phyloP scores from a whole-genome alignment of 2,329 filamentous ascomycete species.

The Myriosclerotinia duriaeana region DNA sequence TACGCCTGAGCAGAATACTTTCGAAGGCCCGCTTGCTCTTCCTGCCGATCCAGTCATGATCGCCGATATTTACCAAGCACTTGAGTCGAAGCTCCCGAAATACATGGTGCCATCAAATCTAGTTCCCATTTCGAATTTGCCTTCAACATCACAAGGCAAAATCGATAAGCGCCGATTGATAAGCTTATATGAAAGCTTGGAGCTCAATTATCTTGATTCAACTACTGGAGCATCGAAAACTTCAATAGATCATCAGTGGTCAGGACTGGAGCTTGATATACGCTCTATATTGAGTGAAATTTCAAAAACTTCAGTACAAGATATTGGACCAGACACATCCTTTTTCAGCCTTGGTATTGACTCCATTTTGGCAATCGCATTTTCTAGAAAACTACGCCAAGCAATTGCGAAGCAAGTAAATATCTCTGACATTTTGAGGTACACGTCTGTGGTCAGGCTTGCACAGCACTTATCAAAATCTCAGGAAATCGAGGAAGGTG shows the following conservation, averaged over 20 bases:
- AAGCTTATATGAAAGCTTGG: conserved; percentile 49
- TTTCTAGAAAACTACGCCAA: conserved; percentile 58
- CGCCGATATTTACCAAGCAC: conserved; percentile 51
- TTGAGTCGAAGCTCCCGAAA: conserved; percentile 58
- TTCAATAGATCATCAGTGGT: conserved; percentile 46
- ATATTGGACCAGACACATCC: conserved; percentile 64
- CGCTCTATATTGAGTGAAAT: conserved; percentile 43
- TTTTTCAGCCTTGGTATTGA: conserved; percentile 80
- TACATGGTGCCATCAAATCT: conserved; percentile 82
- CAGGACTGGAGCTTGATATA: conserved; percentile 55
- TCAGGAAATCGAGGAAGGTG: neutral
- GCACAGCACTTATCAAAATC: conserved; percentile 41
- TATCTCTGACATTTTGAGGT: conserved; percentile 68
- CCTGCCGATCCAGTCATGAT: conserved; percentile 43
- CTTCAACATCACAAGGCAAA: conserved; percentile 74
- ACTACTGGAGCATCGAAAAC: conserved; percentile 31
- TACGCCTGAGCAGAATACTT: conserved; percentile 46
- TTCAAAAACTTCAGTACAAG: conserved; percentile 42
- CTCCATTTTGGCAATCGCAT: conserved; percentile 74
- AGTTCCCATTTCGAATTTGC: conserved; percentile 67
- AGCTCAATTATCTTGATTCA: conserved; percentile 46
- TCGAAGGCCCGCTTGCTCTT: conserved; percentile 38
- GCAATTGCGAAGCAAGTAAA: conserved; percentile 51
- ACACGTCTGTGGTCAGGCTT: conserved; percentile 65
- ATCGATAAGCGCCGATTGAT: conserved; percentile 60